phyloP scores from a whole-genome alignment of 768 basidiomycete genomes.

The Tricholoma sp. region DNA sequence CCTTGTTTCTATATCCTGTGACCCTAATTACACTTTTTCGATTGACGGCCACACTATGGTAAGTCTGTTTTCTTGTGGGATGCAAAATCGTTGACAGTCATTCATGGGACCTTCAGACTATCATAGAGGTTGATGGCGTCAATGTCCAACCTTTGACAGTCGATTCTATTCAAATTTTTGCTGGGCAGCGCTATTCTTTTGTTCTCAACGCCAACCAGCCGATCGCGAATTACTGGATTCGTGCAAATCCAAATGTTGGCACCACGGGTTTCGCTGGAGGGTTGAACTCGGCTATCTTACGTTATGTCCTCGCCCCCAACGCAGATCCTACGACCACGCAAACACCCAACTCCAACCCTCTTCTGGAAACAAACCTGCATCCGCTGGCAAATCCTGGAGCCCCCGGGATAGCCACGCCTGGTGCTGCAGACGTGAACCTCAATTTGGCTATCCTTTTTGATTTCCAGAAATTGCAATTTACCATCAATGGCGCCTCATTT shows the following conservation, averaged over 20 bases:
- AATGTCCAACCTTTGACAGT: conserved; percentile 22
- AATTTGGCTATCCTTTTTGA: conserved; percentile 13
- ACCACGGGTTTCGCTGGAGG: conserved; percentile 22
- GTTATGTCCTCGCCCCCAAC: conserved; percentile 29
- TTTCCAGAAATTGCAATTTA: conserved; percentile 33
- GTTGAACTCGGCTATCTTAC: conserved; percentile 36
- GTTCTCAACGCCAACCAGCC: conserved; percentile 31
- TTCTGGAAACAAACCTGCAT: conserved; percentile 23
- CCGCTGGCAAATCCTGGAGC: conserved; percentile 15
- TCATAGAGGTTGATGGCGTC: conserved; percentile 33
- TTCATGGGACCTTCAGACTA: conserved; percentile 4
- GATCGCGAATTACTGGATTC: conserved; percentile 34
- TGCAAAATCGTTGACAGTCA: background rate
- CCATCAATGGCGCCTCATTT: conserved; percentile 18
- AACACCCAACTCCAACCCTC: conserved; percentile 10
- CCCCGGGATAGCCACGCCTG: conserved; percentile 24
- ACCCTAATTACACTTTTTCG: conserved; percentile 25
- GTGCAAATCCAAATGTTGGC: conserved; percentile 21
- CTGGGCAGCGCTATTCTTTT: conserved; percentile 39
- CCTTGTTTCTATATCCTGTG: conserved; percentile 33
- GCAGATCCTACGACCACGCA: conserved; percentile 23
- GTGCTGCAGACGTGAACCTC: conserved; percentile 26
- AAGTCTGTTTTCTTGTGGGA: background rate
- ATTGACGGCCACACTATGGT: conserved; percentile 28
- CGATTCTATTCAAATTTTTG: conserved; percentile 30